Evolutionary conservation across 2,329 filamentous ascomycete genomes (phyloP).

Genomic region (Aureobasidium sp.): DNA sequence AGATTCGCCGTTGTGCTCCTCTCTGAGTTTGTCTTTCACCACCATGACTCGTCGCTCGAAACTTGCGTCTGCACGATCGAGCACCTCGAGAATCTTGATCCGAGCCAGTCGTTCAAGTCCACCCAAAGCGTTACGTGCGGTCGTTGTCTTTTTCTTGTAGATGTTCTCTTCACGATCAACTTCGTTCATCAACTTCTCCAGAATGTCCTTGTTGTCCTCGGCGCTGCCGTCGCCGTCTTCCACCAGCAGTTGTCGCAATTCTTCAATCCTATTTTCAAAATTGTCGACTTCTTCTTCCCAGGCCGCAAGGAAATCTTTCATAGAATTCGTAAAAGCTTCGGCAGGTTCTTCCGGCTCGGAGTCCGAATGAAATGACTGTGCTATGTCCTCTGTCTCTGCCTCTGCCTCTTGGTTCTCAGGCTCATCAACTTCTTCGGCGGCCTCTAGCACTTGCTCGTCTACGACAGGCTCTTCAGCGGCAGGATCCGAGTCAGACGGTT

Average conservation of each 20-base stretch:
- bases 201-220: not conserved
- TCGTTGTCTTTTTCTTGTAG: slow-evolving; percentile 2
- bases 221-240: not conserved
- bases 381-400: not conserved
- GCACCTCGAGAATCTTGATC: not conserved
- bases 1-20: slow-evolving; percentile 8
- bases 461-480: not conserved
- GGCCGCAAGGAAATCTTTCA: slow-evolving; percentile 1
- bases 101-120: not conserved
- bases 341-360: not conserved
- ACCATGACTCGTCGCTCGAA: not conserved
- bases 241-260: not conserved
- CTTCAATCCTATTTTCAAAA: not conserved
- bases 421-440: not conserved
- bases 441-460: not conserved
- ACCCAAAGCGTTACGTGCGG: not conserved
- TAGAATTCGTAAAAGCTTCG: slow-evolving; percentile 1
- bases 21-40: not conserved
- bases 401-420: not conserved
- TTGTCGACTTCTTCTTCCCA: slow-evolving; percentile 6
- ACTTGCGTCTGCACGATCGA: not conserved
- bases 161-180: not conserved
- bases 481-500: not conserved
- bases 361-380: not conserved
- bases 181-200: slow-evolving; percentile 7